These are phyloP conservation scores for Mycena venus DNA, from an alignment of 768 basidiomycete species.

Conservation along the genomic window DNA sequence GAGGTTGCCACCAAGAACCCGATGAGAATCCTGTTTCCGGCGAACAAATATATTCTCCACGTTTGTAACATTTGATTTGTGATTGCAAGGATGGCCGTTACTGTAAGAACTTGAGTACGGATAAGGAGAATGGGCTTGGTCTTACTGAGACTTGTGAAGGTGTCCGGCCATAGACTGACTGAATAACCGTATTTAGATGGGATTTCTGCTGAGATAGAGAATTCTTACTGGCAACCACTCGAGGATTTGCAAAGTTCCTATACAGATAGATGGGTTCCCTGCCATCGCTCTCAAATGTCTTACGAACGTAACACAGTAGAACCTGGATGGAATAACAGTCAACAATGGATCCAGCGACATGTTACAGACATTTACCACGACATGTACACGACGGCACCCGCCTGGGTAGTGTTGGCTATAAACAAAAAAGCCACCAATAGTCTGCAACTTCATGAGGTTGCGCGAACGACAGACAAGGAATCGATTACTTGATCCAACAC, in stretches of 20 bases:
- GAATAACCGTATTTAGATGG: background rate
- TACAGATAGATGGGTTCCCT: background rate
- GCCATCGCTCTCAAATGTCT: background rate
- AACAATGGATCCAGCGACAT: background rate
- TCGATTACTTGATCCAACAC: background rate
- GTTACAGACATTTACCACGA: background rate
- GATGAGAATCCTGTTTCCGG: background rate
- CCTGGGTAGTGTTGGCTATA: too few species aligned
- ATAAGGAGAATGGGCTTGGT: background rate
- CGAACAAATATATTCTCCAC: slow-evolving; percentile 4
- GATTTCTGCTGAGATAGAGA: background rate
- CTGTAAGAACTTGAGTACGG: background rate
- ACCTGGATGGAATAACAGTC: too few species aligned
- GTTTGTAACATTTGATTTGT: slow-evolving; percentile 1
- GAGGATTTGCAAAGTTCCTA: background rate
- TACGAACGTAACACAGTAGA: too few species aligned
- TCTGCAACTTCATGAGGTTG: too few species aligned
- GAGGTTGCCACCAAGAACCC: background rate
- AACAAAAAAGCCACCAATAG: too few species aligned
- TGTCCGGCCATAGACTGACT: background rate
- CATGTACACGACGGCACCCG: too few species aligned
- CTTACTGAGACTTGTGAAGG: slow-evolving; percentile 13
- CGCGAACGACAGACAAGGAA: background rate
- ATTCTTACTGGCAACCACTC: background rate
- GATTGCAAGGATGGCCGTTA: slow-evolving; percentile 4